A percentile compares a stretch with the other conserved stretches of the same genome.
phyloP scores from a whole-genome alignment of 1,284 basidiomycete genomes.

The Cryptococcus maquisensis region DNA sequence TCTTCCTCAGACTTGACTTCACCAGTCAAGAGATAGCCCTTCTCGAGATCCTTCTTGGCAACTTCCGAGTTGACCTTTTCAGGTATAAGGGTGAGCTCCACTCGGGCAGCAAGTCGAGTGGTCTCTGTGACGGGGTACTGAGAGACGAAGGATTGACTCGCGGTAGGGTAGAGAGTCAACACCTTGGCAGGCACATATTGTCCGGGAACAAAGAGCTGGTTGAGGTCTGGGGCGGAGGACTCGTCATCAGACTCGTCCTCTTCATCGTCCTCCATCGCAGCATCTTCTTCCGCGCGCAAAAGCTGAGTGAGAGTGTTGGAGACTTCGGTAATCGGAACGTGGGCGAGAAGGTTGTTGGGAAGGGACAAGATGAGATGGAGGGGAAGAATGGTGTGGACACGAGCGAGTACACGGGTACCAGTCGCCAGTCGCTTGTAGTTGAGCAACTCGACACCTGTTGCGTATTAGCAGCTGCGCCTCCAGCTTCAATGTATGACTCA shows the following conservation, averaged over 20 bases:
- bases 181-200: conserved; percentile 84
- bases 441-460: conserved; percentile 69
- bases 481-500: conserved; percentile 3
- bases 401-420: conserved; percentile 82
- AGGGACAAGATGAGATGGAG: conserved; percentile 88
- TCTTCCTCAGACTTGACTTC: conserved; percentile 85
- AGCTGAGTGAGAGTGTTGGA: conserved; percentile 74
- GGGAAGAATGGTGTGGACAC: conserved; percentile 81
- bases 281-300: conserved; percentile 49
- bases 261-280: conserved; percentile 54
- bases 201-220: conserved; percentile 72
- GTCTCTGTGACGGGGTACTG: conserved; percentile 48
- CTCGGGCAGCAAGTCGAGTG: conserved; percentile 52
- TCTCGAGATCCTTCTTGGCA: conserved; percentile 68
- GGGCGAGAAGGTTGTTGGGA: conserved; percentile 90
- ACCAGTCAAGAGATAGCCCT: conserved; percentile 72
- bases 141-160: conserved; percentile 42
- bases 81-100: conserved; percentile 86
- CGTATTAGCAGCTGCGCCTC: conserved; percentile 6
- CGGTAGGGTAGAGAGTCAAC: conserved; percentile 45
- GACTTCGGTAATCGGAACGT: conserved; percentile 92
- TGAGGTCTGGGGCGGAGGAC: conserved; percentile 62
- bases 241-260: conserved; percentile 50
- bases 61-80: conserved; percentile 81
- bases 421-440: conserved; percentile 88